A percentile compares a stretch with the other conserved stretches of the same genome.
Conservation (phyloP, 257 asterid genomes). For the Solanum etuberosum region DNA sequence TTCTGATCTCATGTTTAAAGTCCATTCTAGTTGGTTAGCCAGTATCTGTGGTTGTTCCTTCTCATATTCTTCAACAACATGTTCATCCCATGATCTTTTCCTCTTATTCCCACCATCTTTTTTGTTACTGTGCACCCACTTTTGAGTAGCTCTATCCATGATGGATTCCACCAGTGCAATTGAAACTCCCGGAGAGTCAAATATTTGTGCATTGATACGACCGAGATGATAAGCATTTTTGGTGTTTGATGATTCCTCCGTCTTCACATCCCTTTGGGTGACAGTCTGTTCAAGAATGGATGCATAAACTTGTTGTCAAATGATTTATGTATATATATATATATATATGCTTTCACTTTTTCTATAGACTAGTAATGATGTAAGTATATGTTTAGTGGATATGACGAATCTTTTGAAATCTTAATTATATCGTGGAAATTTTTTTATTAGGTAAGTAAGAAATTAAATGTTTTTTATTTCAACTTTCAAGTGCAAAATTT, state of each 20-base stretch:
- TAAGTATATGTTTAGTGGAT: neutral
- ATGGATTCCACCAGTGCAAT: neutral
- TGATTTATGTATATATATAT: no score
- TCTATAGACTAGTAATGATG: no score
- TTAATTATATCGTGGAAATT: no score
- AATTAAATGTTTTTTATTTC: no score
- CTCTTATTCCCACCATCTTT: neutral
- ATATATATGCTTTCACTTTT: no score
- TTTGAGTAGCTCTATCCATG: no score
- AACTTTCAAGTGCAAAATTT: no score
- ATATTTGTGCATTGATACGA: neutral
- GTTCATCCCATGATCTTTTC: neutral
- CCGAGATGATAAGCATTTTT: neutral
- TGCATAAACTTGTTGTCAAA: neutral
- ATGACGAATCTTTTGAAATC: no score
- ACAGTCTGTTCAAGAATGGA: neutral
- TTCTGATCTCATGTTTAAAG: neutral
- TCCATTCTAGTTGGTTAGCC: neutral
- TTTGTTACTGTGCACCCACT: no score
- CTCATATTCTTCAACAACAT: neutral
- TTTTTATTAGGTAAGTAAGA: no score
- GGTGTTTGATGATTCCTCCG: neutral
- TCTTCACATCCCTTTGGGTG: neutral
- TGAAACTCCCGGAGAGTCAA: neutral
- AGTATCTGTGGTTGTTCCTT: neutral